These are phyloP conservation scores for Lactarius evosmus DNA, from an alignment of 768 basidiomycete species.

Conservation along the genomic window DNA sequence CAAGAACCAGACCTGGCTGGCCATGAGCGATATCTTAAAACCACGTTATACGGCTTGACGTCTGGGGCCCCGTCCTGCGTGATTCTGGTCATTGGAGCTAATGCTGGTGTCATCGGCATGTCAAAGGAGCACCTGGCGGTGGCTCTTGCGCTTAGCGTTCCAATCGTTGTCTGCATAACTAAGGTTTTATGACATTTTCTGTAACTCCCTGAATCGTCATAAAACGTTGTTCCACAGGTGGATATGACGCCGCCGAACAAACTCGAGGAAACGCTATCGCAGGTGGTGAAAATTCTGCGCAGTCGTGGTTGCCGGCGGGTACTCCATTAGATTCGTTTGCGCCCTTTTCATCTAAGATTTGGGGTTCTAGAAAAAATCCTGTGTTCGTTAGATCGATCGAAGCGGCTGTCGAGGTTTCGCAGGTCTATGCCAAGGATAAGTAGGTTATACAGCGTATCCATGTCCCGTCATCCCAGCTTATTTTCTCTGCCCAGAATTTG, in stretches of 20 bases:
- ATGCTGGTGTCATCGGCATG: constrained; percentile 90
- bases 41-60: constrained; percentile 91
- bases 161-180: constrained; percentile 90
- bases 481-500: constrained; percentile 54
- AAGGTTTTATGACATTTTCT: constrained; percentile 52
- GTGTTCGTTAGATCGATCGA: constrained; percentile 84
- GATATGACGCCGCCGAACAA: constrained; percentile 97
- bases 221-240: constrained; percentile 46
- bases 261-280: constrained; percentile 85
- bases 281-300: constrained; percentile 87
- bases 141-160: constrained; percentile 87
- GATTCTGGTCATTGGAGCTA: constrained; percentile 91
- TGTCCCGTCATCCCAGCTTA: background rate
- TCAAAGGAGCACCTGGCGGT: constrained; percentile 97
- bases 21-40: constrained; percentile 90
- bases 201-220: background rate
- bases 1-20: constrained; percentile 76
- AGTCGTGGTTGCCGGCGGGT: constrained; percentile 88
- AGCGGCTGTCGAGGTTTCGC: constrained; percentile 73
- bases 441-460: constrained; percentile 36
- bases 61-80: constrained; percentile 92
- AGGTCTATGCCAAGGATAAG: constrained; percentile 72
- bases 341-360: constrained; percentile 3
- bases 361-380: constrained; percentile 60
- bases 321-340: background rate